Percentiles rank a stretch among this genome's conserved stretches.
phyloP scores from a whole-genome alignment of 2,329 filamentous ascomycete genomes.

The Apiospora phragmitis region DNA sequence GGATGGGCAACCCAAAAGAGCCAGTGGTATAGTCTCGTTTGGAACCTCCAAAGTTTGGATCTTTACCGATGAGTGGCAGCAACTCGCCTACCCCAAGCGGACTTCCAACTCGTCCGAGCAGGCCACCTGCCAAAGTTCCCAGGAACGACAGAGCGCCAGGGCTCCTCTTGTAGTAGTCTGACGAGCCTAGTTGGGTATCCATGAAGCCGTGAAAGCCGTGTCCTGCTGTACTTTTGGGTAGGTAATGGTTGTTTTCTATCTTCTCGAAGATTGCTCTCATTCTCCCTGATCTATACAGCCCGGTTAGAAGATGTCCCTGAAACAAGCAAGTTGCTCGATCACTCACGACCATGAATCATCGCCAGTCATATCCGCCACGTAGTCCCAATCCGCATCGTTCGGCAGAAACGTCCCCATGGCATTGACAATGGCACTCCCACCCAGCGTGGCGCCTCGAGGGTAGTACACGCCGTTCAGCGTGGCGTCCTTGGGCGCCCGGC shows the following conservation, averaged over 20 bases:
- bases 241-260: slow-evolving; percentile 23
- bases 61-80: slow-evolving; percentile 16
- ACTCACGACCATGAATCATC: slow-evolving; percentile 24
- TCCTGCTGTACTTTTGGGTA: slow-evolving; percentile 18
- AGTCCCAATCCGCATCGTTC: slow-evolving; percentile 24
- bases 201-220: slow-evolving; percentile 21
- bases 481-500: slow-evolving; percentile 23
- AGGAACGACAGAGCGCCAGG: slow-evolving; percentile 8
- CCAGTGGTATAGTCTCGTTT: slow-evolving; percentile 17
- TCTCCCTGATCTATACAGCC: slow-evolving; percentile 11
- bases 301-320: neutral
- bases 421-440: slow-evolving; percentile 28
- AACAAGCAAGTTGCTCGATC: too few species aligned
- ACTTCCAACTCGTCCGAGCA: neutral
- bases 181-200: neutral
- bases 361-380: slow-evolving; percentile 22
- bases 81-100: neutral
- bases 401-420: slow-evolving; percentile 18
- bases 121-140: neutral
- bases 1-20: slow-evolving; percentile 20
- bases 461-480: slow-evolving; percentile 28
- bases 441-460: slow-evolving; percentile 28
- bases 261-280: slow-evolving; percentile 20
- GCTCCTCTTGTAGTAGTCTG: slow-evolving; percentile 10
- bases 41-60: slow-evolving; percentile 19